Evolutionary conservation across 164 flowering plant genomes (phyloP).

Genomic region (Nymphaea thermarum): DNA sequence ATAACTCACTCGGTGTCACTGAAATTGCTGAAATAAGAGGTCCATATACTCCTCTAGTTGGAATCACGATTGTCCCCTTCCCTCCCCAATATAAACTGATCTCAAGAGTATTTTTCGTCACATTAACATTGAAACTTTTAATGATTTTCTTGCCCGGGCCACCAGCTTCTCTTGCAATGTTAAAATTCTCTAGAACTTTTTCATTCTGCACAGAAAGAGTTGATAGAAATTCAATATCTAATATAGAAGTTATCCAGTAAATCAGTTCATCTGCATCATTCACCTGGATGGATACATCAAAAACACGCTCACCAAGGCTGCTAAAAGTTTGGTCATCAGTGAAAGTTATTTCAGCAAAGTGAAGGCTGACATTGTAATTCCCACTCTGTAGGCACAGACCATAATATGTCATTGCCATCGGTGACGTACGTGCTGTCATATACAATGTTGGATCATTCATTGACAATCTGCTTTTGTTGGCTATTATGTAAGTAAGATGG

Average conservation of each 20-base stretch:
- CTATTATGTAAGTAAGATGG: conserved; percentile 1
- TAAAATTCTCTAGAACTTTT: conserved; percentile 24
- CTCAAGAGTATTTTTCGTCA: conserved; percentile 36
- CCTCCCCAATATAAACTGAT: conserved; percentile 73
- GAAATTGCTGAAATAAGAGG: conserved; percentile 78
- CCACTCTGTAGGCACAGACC: conserved; percentile 37
- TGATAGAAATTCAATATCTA: neutral
- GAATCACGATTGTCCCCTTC: conserved; percentile 60
- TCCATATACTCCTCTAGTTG: conserved; percentile 56
- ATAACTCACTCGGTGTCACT: conserved; percentile 56
- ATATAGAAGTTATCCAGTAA: neutral
- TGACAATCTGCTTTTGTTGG: conserved; percentile 27
- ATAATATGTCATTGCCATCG: conserved; percentile 38
- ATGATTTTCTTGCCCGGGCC: conserved; percentile 20
- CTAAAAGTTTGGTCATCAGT: conserved; percentile 32
- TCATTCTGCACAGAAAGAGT: conserved; percentile 17
- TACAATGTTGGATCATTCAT: conserved; percentile 40
- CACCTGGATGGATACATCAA: conserved; percentile 52
- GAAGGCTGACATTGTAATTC: conserved; percentile 30
- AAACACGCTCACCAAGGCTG: conserved; percentile 46
- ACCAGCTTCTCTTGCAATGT: conserved; percentile 29
- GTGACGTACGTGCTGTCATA: conserved; percentile 37
- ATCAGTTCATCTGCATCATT: neutral
- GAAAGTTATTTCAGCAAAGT: conserved; percentile 44
- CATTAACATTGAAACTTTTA: conserved; percentile 10